Conservation (phyloP, 495 filamentous ascomycete species). For the Sphaerosporella brunnea region DNA sequence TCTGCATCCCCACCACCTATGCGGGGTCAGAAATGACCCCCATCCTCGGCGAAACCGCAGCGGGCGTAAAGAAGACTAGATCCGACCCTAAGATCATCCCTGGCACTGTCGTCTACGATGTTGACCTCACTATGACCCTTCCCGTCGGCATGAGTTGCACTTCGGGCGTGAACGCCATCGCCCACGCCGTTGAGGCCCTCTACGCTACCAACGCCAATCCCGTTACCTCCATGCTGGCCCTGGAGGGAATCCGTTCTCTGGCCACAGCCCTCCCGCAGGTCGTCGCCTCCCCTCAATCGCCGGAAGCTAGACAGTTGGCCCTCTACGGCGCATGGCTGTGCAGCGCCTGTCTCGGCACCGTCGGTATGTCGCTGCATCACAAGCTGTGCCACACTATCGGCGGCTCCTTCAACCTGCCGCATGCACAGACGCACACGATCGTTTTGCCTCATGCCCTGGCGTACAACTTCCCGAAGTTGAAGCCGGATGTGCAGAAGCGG, state of each 20-base stretch:
- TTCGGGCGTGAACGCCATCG: conserved; percentile 53
- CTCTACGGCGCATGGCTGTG: conserved; percentile 54
- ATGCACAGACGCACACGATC: conserved; percentile 53
- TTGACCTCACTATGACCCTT: conserved; percentile 49
- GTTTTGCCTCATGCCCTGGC: conserved; percentile 49
- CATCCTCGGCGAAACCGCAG: conserved; percentile 47
- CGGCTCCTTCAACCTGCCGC: conserved; percentile 50
- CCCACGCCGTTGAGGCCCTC: conserved; percentile 50
- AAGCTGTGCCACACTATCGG: conserved; percentile 54
- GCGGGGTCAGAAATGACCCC: conserved; percentile 54
- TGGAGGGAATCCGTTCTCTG: conserved; percentile 39
- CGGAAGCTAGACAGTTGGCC: conserved; percentile 37
- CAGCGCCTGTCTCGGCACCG: conserved; percentile 43
- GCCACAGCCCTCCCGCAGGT: conserved; percentile 40
- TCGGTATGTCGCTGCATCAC: conserved; percentile 54
- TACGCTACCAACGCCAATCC: conserved; percentile 48
- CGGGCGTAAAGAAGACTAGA: conserved; percentile 47
- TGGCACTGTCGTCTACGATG: conserved; percentile 51
- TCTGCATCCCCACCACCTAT: conserved; percentile 53
- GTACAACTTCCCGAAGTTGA: conserved; percentile 46
- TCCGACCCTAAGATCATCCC: conserved; percentile 48
- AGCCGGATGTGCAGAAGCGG: conserved; percentile 38
- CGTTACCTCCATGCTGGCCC: conserved; percentile 39
- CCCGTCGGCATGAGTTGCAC: conserved; percentile 41
- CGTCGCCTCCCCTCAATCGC: conserved; percentile 32